A percentile compares a stretch with the other conserved stretches of the same genome.
phyloP scores from a whole-genome alignment of 495 filamentous ascomycete genomes.

The Sabuloglossum arenarium region DNA sequence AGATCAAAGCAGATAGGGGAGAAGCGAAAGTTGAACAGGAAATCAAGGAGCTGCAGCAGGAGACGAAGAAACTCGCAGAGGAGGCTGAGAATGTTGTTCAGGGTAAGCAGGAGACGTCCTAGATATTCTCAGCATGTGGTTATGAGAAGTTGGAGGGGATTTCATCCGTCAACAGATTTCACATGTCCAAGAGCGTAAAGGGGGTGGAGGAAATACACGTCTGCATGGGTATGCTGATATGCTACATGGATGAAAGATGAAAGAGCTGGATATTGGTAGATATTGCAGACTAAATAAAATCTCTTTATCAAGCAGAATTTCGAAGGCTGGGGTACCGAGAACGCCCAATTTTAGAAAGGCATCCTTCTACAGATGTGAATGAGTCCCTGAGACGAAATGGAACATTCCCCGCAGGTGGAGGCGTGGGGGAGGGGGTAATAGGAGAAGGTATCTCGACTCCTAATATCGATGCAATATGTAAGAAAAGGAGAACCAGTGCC shows the following conservation, averaged over 20 bases:
- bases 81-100: background rate
- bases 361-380: too few species aligned
- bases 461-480: background rate
- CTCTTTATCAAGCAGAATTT: too few species aligned
- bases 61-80: background rate
- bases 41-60: background rate
- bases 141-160: background rate
- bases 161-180: too few species aligned
- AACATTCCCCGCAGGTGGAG: background rate
- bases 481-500: background rate
- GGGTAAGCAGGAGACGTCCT: background rate
- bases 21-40: background rate
- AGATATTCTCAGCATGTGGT: background rate
- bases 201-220: too few species aligned
- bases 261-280: too few species aligned
- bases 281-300: too few species aligned
- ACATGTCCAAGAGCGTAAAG: too few species aligned
- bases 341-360: too few species aligned
- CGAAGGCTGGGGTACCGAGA: too few species aligned
- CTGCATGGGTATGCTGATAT: too few species aligned
- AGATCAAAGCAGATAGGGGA: slow-evolving; percentile 4
- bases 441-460: background rate
- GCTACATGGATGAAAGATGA: too few species aligned
- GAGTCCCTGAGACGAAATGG: background rate
- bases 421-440: background rate